phyloP scores from a whole-genome alignment of 371 early-diverging fungal species.

The Basidiobolus heterosporus region DNA sequence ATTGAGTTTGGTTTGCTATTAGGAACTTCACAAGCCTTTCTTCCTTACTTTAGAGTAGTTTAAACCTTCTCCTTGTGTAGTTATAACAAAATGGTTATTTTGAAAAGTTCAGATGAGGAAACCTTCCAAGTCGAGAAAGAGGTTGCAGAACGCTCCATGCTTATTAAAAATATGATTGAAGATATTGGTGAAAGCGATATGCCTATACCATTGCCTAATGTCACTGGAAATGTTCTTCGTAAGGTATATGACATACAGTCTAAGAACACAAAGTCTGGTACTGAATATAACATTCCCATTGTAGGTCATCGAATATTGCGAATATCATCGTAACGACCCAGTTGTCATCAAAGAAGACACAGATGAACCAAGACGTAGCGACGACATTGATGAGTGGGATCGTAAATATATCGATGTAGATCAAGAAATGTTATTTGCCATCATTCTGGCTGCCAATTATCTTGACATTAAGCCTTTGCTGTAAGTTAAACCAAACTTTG shows the following conservation, averaged over 20 bases:
- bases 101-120: constrained; percentile 48
- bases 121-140: constrained; percentile 62
- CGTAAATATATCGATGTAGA: constrained; percentile 67
- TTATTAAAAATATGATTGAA: constrained; percentile 89
- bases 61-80: no score
- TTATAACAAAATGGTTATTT: no score
- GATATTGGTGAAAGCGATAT: constrained; percentile 45
- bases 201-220: constrained; percentile 73
- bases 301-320: constrained; percentile 49
- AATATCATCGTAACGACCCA: constrained; percentile 62
- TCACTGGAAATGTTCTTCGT: constrained; percentile 57
- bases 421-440: constrained; percentile 76
- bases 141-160: constrained; percentile 68
- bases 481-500: neutral
- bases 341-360: constrained; percentile 21
- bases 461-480: neutral
- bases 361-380: constrained; percentile 20
- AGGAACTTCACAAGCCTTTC: no score
- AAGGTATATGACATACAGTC: constrained; percentile 22
- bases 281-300: no score
- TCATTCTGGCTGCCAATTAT: constrained; percentile 33
- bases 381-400: constrained; percentile 67
- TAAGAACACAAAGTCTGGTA: no score
- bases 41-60: no score
- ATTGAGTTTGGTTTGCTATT: no score